phyloP scores from a whole-genome alignment of 78 protist species.

The Dictyostelium intermedium region DNA sequence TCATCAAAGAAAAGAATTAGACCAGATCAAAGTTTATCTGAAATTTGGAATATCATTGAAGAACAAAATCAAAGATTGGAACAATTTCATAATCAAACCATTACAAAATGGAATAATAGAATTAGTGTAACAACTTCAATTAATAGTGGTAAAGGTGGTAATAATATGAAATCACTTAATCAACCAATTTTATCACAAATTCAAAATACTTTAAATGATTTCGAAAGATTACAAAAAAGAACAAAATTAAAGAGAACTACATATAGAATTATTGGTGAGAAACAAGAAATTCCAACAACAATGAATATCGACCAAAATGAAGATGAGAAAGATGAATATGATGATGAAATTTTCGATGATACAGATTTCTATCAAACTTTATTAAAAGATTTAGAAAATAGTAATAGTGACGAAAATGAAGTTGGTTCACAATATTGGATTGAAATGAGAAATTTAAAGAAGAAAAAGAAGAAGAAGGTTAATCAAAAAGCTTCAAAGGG shows the following conservation, averaged over 20 bases:
- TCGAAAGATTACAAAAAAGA: conserved; percentile 40
- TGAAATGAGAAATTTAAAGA: conserved; percentile 25
- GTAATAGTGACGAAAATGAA: neutral
- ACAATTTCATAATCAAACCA: neutral
- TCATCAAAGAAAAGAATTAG: conserved; percentile 28
- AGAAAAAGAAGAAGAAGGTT: conserved; percentile 45
- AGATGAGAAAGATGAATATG: conserved; percentile 9
- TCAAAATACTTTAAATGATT: conserved; percentile 43
- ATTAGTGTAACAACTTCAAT: neutral
- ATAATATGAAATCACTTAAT: conserved; percentile 50
- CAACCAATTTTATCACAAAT: conserved; percentile 57
- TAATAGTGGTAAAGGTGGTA: neutral
- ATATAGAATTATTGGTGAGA: conserved; percentile 19
- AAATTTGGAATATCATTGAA: conserved; percentile 40
- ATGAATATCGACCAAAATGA: neutral
- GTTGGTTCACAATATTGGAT: conserved; percentile 58
- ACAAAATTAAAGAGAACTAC: conserved; percentile 38
- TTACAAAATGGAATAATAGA: conserved; percentile 46
- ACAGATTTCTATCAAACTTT: conserved; percentile 55
- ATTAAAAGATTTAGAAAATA: conserved; percentile 19
- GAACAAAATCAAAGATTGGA: conserved; percentile 27
- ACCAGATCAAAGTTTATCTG: neutral
- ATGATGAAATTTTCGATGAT: conserved; percentile 68
- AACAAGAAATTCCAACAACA: neutral
- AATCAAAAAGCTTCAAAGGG: conserved; percentile 50